phyloP scores from a whole-genome alignment of 306 rosid species.

The Rosa rugosa region DNA sequence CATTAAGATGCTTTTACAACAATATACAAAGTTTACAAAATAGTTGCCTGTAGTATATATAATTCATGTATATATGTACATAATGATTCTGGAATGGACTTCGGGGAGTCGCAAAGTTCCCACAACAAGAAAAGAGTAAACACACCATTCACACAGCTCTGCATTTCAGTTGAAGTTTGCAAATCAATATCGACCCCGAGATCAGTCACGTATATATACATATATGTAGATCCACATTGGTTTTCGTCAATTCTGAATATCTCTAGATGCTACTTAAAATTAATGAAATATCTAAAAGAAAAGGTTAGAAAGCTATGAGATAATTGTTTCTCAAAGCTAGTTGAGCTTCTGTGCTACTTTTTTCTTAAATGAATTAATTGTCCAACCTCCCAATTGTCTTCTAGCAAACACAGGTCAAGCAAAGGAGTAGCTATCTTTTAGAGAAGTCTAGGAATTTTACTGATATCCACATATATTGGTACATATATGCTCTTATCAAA shows the following conservation, averaged over 20 bases:
- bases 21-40: background rate
- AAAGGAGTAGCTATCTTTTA: background rate
- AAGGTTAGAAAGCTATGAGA: background rate
- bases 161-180: background rate
- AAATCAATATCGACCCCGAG: background rate
- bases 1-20: background rate
- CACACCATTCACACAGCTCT: background rate
- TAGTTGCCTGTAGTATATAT: background rate
- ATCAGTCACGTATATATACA: background rate
- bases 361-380: background rate
- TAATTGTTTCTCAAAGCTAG: background rate
- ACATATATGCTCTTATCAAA: background rate
- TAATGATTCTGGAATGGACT: background rate
- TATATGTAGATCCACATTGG: background rate
- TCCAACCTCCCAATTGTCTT: background rate
- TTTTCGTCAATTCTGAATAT: background rate
- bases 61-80: background rate
- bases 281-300: background rate
- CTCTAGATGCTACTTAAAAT: background rate
- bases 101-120: background rate
- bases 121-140: background rate
- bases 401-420: background rate
- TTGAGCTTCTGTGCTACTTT: background rate
- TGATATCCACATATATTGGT: background rate
- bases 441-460: background rate